Base-by-base conservation (phyloP, 2,329 filamentous ascomycete genomes). In the Aspergillus bombycis region DNA sequence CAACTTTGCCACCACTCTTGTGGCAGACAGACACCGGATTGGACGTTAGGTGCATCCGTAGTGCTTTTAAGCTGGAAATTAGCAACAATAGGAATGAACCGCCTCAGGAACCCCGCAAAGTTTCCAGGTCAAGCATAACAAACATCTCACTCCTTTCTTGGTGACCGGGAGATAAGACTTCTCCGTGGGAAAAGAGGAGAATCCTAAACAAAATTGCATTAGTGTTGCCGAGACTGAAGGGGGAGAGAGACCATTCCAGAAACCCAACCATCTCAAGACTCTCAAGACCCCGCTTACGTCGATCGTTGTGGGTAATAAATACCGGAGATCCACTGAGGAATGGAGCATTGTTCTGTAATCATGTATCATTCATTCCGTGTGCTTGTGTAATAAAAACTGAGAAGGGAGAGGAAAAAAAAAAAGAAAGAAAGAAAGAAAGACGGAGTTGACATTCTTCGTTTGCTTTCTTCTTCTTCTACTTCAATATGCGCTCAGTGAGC, bases 131-230 rank as follows among this genome's bases (percentile, higher is more conserved):
- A 30, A 50, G 30, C 30, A 36, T 54, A 32, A 21, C 21, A 30
- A 4, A 21, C 28, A 5, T n/a, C 41, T 66, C 62, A 72, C 61
- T 71, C 72, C 53, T 74, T 69, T 45, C 71, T 62, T 30, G 68
- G 68, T 28, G 43, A 53, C 28, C 60, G 64, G 21, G 52, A 38
- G 30, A 53, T 26, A 53, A 53, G 57, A 43, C 21, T 53, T 59
- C 14, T 43, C 57, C 48, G 46, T 43, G 46, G 57, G 32, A 59
- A 36, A 32, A 43, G 28, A 52, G 23, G 23, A 50, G 32, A 38
- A 16, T 32, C 41, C 26, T 52, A 43, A 46, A 23, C 12, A 34
- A 41, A 57, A 57, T 38, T 16, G 54, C 54, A 55, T 53, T 57
- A 53, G 60, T 28, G 43, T 52, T 41, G 54, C 53, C 41, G 53